Evolutionary conservation across 257 asterid species (phyloP).

Genomic region (Przewalskia tangutica): DNA sequence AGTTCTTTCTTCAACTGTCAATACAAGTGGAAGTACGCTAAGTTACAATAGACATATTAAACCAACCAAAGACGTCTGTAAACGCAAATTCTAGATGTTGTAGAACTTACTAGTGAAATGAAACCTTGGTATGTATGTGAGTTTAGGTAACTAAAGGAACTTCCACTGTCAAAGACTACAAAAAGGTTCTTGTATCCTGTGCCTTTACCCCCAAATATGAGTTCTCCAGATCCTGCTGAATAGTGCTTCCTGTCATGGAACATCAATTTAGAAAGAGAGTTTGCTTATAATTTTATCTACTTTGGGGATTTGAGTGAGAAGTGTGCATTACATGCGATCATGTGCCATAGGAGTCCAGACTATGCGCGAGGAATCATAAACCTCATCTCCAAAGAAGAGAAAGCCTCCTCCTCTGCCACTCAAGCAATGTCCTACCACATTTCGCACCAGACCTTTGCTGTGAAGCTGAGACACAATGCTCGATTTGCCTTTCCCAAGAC

Average conservation of each 20-base stretch:
- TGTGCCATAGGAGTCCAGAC: constrained; percentile 85
- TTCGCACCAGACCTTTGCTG: constrained; percentile 54
- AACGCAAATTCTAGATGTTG: not conserved
- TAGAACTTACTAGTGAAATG: constrained; percentile 52
- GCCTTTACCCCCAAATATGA: constrained; percentile 60
- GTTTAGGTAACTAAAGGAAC: constrained; percentile 75
- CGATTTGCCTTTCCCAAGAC: constrained; percentile 82
- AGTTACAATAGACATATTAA: not conserved
- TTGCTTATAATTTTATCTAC: not conserved
- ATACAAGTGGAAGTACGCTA: not conserved
- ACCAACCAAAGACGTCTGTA: not conserved
- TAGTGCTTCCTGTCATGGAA: constrained; percentile 59
- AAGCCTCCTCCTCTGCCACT: constrained; percentile 64
- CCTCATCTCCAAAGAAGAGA: constrained; percentile 84
- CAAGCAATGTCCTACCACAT: constrained; percentile 78
- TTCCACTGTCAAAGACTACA: constrained; percentile 92
- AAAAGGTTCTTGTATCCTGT: constrained; percentile 65
- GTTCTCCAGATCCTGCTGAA: constrained; percentile 71
- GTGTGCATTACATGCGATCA: constrained; percentile 44
- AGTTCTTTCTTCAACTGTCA: constrained; percentile 56
- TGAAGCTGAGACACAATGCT: constrained; percentile 80
- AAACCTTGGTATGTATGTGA: constrained; percentile 60
- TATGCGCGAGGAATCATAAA: constrained; percentile 59
- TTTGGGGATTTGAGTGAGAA: not conserved
- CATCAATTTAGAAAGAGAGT: not conserved